Conservation (phyloP, 352 stramenopile species). For the Globisporangium paroecandrum region DNA sequence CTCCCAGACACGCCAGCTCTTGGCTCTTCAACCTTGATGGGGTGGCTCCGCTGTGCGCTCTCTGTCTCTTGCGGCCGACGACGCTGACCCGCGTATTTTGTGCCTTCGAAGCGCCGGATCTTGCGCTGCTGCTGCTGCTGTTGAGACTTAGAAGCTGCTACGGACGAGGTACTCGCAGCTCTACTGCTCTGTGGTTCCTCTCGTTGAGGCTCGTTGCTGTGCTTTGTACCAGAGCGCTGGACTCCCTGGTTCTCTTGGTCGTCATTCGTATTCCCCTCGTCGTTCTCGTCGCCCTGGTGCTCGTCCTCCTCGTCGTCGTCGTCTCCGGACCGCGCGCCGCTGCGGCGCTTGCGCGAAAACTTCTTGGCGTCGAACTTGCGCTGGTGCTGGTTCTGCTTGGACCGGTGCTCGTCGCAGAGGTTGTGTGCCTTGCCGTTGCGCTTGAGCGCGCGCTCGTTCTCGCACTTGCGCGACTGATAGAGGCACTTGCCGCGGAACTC, state of each 20-base stretch:
- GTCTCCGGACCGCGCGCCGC: conserved; percentile 16
- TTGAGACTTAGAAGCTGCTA: neutral
- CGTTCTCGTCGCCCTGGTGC: conserved; percentile 3
- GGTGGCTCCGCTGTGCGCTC: neutral
- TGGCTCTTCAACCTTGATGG: neutral
- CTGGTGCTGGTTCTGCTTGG: conserved; percentile 81
- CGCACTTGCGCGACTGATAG: conserved; percentile 78
- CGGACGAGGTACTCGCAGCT: neutral
- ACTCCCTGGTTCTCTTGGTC: neutral
- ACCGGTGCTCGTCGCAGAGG: conserved; percentile 69
- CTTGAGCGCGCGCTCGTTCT: conserved; percentile 78
- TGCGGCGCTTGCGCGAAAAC: conserved; percentile 49
- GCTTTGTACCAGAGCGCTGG: neutral
- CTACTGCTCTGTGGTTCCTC: neutral
- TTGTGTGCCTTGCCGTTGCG: conserved; percentile 78
- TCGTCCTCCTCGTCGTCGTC: conserved; percentile 10
- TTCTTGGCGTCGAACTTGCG: conserved; percentile 83
- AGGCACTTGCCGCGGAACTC: conserved; percentile 62
- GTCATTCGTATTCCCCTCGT: neutral
- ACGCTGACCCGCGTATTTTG: conserved; percentile 7
- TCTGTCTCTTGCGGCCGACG: neutral
- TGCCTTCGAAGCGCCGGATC: conserved; percentile 19
- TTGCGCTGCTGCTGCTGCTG: conserved; percentile 8
- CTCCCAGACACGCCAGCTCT: neutral
- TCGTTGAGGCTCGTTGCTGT: neutral